Evolutionary conservation across 2,329 filamentous ascomycete genomes (phyloP), one percentile per base, ranked within the genome.

Genomic region (Phialophora chinensis): DNA sequence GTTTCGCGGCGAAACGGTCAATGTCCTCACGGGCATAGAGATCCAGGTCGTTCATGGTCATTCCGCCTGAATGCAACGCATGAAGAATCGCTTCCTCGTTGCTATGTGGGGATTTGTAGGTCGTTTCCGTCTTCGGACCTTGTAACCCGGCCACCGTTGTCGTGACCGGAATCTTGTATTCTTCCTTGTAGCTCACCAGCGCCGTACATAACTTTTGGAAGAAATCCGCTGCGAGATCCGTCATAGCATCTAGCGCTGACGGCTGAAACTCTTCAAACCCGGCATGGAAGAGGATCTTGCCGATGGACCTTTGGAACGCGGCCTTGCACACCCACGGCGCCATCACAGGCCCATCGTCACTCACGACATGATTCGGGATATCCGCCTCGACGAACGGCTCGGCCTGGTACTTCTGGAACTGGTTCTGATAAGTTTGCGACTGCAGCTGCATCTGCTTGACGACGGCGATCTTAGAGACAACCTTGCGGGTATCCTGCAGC

Each of bases 371-470:
- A n/a, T 93, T 87, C 59, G 93, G 90, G 60, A 95, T 88, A 75
- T 98, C 95, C 50, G 87, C 85, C 79, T 99, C 95, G 20, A 90
- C 81, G 69, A 99, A 97, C 0, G 92, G 91, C 75, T 94, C 90
- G 0, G 91, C 91, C 69, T 97, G 92, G 75, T 96, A 97, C 79
- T 97, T 97, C 71, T 94, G 93, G 74, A 99, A 99, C 77, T 99
- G 95, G 75, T 99, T 99, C 75, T 93, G 91, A 76, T 99, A 99
- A 76, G 96, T 91, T 86, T 97, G 95, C 60, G 93, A 92, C 78
- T 99, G 95, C 62, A 98, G 88, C 80, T 99, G 95, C 95, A 99
- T 99, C 81, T 99, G 95, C 82, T 98, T 99, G 77, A 99, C 95
- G 68, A 99, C 92, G 57, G 92, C 90, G 76, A 99, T 97, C 80